Conservation (phyloP, 352 stramenopile genomes). For the Pythium brassicae region DNA sequence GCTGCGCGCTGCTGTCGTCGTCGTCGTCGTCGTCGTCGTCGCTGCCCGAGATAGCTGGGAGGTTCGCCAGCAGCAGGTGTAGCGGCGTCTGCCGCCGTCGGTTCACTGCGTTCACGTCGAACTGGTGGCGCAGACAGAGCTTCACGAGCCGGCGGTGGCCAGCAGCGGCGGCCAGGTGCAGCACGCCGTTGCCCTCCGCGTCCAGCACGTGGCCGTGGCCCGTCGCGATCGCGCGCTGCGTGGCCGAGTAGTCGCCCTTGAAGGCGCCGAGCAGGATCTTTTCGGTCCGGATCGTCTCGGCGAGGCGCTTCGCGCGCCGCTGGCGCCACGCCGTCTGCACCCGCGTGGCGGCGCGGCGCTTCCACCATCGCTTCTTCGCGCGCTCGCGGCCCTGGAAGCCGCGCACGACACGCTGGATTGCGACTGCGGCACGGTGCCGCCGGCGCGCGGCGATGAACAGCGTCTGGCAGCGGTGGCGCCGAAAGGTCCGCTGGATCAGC, state of each 20-base stretch:
- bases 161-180: conserved; percentile 63
- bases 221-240: conserved; percentile 44
- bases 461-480: conserved; percentile 44
- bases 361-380: conserved; percentile 30
- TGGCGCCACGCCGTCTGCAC: conserved; percentile 63
- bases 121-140: conserved; percentile 65
- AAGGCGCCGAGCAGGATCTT: conserved; percentile 63
- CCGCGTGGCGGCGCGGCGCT: conserved; percentile 31
- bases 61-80: conserved; percentile 69
- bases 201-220: conserved; percentile 54
- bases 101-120: conserved; percentile 74
- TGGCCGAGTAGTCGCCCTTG: conserved; percentile 71
- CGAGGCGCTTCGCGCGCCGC: conserved; percentile 33
- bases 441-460: conserved; percentile 33
- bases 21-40: background rate
- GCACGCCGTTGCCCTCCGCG: conserved; percentile 55
- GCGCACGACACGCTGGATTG: conserved; percentile 57
- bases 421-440: conserved; percentile 37
- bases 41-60: conserved; percentile 13
- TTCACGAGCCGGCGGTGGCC: conserved; percentile 80
- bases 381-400: conserved; percentile 35
- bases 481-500: conserved; percentile 69
- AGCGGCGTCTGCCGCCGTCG: conserved; percentile 50
- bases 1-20: conserved; percentile 2
- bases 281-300: conserved; percentile 32